Percentiles rank a stretch among this genome's conserved stretches.
Evolutionary conservation across 768 basidiomycete genomes (phyloP).

Genomic region (Hypsizygus marmoreus): DNA sequence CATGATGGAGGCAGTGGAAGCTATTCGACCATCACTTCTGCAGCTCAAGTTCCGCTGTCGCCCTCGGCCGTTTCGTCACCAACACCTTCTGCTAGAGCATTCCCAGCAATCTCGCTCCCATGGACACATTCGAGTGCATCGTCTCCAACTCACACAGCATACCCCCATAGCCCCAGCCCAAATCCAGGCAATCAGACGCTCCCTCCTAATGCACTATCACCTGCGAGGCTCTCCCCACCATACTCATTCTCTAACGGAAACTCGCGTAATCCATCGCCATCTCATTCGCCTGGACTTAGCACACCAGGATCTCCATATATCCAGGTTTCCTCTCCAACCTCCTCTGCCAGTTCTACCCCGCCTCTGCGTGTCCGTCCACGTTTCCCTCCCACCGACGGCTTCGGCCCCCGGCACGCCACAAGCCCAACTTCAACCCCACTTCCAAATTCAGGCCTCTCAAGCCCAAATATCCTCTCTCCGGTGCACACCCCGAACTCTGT

Average conservation of each 20-base stretch:
- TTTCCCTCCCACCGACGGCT: slow-evolving; percentile 19
- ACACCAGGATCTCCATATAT: slow-evolving; percentile 6
- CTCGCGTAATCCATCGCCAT: slow-evolving; percentile 16
- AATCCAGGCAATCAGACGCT: not conserved
- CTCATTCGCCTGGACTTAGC: slow-evolving; percentile 12
- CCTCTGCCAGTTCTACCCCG: slow-evolving; percentile 10
- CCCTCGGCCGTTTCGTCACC: slow-evolving; percentile 13
- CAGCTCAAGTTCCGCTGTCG: slow-evolving; percentile 14
- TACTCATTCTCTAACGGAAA: no score
- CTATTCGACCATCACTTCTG: slow-evolving; percentile 13
- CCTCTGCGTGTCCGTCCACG: slow-evolving; percentile 17
- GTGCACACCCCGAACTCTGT: slow-evolving; percentile 4
- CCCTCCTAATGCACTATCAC: slow-evolving; percentile 13
- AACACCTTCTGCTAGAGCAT: slow-evolving; percentile 12
- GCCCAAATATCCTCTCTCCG: slow-evolving; percentile 4
- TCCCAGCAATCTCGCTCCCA: slow-evolving; percentile 23
- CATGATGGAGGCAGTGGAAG: slow-evolving; percentile 12
- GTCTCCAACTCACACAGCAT: slow-evolving; percentile 4
- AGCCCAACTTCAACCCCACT: slow-evolving; percentile 1
- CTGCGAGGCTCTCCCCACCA: slow-evolving; percentile 8
- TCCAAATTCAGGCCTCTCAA: slow-evolving; percentile 4
- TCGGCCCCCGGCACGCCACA: slow-evolving; percentile 17
- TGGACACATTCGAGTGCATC: slow-evolving; percentile 13
- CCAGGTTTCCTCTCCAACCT: slow-evolving; percentile 11
- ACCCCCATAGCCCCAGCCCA: slow-evolving; percentile 9